phyloP scores from a whole-genome alignment of 139 green algal species.

The Microglena sp. region DNA sequence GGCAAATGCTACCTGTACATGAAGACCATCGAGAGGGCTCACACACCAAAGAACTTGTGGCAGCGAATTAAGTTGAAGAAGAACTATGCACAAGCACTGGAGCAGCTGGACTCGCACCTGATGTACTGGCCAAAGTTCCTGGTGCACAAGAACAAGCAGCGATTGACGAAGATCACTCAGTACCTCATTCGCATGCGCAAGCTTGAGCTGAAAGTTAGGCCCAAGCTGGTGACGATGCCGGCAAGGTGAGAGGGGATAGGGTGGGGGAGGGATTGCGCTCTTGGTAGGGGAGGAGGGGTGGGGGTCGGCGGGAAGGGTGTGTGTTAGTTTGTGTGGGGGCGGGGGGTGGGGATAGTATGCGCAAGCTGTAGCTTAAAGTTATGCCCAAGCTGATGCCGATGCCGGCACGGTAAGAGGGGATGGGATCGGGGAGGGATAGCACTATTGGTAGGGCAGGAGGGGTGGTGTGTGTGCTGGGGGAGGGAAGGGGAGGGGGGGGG shows the following conservation, averaged over 20 bases:
- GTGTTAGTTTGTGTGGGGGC: no score
- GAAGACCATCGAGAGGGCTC: conserved; percentile 94
- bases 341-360: no score
- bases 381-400: no score
- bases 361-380: neutral
- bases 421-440: no score
- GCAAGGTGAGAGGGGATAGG: conserved; percentile 37
- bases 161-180: conserved; percentile 99
- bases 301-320: neutral
- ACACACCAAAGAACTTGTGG: conserved; percentile 92
- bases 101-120: conserved; percentile 78
- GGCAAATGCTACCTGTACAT: conserved; percentile 86
- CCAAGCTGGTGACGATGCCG: conserved; percentile 83
- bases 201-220: conserved; percentile 63
- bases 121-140: conserved; percentile 95
- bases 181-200: conserved; percentile 95
- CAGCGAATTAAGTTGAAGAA: conserved; percentile 80
- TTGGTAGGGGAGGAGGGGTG: neutral
- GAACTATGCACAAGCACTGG: conserved; percentile 72
- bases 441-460: no score
- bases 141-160: conserved; percentile 99
- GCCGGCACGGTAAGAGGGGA: no score
- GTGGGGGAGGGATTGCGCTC: neutral
- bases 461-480: no score
- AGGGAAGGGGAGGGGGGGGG: no score